Base-by-base conservation (phyloP, 1,139 yeast species). In the Yamadazyma sp. region DNA sequence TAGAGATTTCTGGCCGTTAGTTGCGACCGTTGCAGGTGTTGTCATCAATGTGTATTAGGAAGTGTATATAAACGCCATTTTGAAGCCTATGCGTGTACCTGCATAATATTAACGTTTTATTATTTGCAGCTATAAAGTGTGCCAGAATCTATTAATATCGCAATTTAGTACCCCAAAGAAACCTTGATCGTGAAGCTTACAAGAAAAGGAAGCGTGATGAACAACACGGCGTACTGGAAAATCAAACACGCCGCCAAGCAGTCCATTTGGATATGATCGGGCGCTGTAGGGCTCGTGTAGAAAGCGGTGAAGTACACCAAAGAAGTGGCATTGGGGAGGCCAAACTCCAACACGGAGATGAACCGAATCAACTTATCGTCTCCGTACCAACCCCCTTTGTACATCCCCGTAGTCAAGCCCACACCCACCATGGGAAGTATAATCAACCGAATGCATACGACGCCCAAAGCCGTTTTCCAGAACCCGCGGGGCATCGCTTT, bases 301-400 rank as follows among this genome's bases (percentile, higher is more conserved):
- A 87, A 82, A 5, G 95, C 92, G 3, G 96, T 87, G 47, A 89
- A 70, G 56, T 87, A 89, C 16, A 89, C 82, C 51, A 87, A 77
- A 1, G 89, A 77, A 0, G 97, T 89, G 0, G 96, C 95, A 45
- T 86, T 83, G 0, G 97, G 97, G 43, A 87, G 73, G 0, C 94
- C 89, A 58, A 81, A 84, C 16, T 84, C 81, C 35, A 89, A 70
- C 15, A 85, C 84, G 53, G 87, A 76, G 12, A 89, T 83, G 51
- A 91, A 86, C 24, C 79, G 62, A 17, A 72, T 52, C 20, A 71
- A 48, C 17, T 53, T 54, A 54, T 87, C 89, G 35, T 72, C 77
- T 11, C 65, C 72, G 45, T 59, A 72, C 77, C 77, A 71, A 3
- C 75, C 75, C 2, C 68, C 76, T 32, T 65, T 59, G 20, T 66